These are phyloP conservation scores for Gracilaria gracilis DNA, from an alignment of 23 red algal species.

Conservation along the genomic window DNA sequence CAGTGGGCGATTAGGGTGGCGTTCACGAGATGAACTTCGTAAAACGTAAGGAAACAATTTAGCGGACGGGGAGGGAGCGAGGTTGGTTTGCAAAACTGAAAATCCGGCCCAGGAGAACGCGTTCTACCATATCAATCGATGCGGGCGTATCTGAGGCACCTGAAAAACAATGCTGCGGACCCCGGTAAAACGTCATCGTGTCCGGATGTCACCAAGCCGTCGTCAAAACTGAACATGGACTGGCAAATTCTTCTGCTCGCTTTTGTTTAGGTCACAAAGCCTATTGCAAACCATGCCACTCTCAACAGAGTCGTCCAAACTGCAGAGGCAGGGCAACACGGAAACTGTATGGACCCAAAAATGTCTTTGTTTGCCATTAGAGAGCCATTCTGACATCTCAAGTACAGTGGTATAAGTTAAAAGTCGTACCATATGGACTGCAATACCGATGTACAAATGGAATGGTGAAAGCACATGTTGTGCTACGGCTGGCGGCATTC, in stretches of 20 bases:
- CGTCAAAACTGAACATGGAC: neutral
- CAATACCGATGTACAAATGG: no score
- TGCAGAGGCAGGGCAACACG: neutral
- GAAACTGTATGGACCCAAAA: no score
- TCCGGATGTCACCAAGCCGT: neutral
- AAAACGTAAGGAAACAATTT: slow-evolving; percentile 9
- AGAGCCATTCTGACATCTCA: no score
- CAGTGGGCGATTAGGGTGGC: slow-evolving; percentile 38
- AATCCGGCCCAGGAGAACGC: slow-evolving; percentile 8
- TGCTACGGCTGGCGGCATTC: no score
- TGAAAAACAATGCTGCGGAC: slow-evolving; percentile 6
- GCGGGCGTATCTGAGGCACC: neutral
- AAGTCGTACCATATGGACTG: no score
- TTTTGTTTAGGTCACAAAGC: neutral
- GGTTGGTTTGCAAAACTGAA: slow-evolving; percentile 8
- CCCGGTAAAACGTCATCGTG: neutral
- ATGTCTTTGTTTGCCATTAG: no score
- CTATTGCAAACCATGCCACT: neutral
- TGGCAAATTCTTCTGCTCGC: slow-evolving; percentile 15
- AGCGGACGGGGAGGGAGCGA: neutral
- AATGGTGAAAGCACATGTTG: no score
- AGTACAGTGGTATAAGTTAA: no score
- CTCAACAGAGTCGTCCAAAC: slow-evolving; percentile 9
- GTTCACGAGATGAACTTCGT: slow-evolving; percentile 32
- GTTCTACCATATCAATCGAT: neutral